Evolutionary conservation across 257 asterid genomes (phyloP).

Genomic region (Solanum rostratum): DNA sequence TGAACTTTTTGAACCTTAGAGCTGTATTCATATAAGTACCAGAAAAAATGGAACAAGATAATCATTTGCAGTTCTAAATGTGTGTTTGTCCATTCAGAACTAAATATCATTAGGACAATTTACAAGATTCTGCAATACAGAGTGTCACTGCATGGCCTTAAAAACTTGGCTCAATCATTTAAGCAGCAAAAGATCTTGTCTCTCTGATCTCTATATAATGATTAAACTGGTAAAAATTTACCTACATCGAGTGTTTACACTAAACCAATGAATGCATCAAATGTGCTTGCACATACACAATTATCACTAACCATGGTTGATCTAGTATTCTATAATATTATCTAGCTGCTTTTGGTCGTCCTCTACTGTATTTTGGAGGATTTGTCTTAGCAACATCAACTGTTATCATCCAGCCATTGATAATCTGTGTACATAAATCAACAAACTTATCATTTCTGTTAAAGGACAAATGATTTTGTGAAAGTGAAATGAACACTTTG

Average conservation of each 20-base stretch:
- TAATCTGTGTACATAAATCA: constrained; percentile 40
- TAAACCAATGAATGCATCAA: neutral
- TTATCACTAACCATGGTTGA: neutral
- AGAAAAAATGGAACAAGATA: neutral
- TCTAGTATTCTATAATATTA: constrained; percentile 11
- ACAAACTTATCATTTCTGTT: neutral
- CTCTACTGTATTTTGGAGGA: constrained; percentile 56
- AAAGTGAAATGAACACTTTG: neutral
- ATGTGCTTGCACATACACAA: neutral
- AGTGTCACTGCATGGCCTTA: neutral
- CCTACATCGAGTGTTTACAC: neutral
- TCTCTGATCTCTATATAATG: neutral
- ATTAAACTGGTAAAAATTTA: neutral
- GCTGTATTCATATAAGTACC: neutral
- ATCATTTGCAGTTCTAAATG: neutral
- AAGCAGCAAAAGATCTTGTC: neutral
- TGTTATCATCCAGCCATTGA: constrained; percentile 97
- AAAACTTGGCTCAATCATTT: neutral
- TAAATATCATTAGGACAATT: neutral
- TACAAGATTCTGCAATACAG: neutral
- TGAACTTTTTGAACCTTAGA: neutral
- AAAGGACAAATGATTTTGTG: neutral
- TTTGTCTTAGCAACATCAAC: constrained; percentile 74
- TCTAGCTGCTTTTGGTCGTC: constrained; percentile 27
- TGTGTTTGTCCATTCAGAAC: neutral